These are phyloP conservation scores for Diaporthe citri DNA, from an alignment of 2,329 filamentous ascomycete species.

Conservation along the genomic window DNA sequence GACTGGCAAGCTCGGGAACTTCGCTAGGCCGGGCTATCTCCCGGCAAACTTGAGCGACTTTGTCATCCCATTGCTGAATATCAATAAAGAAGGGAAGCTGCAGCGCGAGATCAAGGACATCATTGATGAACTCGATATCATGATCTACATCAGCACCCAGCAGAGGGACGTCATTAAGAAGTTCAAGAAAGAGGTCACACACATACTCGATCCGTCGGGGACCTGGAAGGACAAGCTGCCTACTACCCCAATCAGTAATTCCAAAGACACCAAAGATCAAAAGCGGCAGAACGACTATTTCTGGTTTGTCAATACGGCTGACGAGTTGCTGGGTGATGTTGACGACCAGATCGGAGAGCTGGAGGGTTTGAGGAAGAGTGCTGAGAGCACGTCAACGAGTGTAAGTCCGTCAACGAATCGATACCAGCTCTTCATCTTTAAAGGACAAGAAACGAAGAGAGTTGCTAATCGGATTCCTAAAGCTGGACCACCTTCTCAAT, in stretches of 20 bases:
- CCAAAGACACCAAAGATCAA: neutral
- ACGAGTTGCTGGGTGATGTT: neutral
- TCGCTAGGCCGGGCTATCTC: neutral
- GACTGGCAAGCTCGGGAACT: conserved; percentile 41
- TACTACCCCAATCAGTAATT: neutral
- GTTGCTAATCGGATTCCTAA: fast-evolving
- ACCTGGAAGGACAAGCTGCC: conserved; percentile 32
- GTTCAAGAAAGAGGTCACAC: conserved; percentile 43
- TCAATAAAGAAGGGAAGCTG: conserved; percentile 56
- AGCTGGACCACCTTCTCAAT: conserved; percentile 45
- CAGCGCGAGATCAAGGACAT: conserved; percentile 61
- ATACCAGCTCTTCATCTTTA: neutral
- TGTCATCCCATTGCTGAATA: conserved; percentile 51
- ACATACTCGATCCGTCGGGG: conserved; percentile 41
- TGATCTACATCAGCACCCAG: conserved; percentile 54
- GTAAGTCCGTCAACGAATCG: neutral
- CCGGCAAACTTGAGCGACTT: neutral
- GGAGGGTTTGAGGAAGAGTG: neutral
- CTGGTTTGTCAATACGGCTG: neutral
- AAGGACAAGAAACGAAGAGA: neutral
- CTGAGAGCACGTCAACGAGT: neutral
- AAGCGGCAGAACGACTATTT: neutral
- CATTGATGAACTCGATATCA: conserved; percentile 61
- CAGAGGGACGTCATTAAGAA: conserved; percentile 49
- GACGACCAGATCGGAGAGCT: conserved; percentile 14